These are phyloP conservation scores for Sicyos baderoa DNA, from an alignment of 306 rosid genomes.

Conservation along the genomic window DNA sequence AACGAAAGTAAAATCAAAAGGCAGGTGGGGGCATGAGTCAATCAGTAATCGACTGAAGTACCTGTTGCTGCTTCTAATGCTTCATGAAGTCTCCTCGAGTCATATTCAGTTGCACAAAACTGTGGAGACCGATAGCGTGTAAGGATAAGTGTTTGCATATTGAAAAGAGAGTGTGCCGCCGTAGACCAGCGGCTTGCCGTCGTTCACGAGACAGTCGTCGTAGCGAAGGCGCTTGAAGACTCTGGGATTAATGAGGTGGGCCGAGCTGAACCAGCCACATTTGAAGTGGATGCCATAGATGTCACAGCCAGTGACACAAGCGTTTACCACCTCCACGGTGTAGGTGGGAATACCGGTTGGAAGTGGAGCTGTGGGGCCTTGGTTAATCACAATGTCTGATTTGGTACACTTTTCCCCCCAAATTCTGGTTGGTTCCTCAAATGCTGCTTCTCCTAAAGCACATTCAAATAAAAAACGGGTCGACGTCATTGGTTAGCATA, in stretches of 20 bases:
- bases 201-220: slow-evolving; percentile 75
- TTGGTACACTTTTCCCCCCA: slow-evolving; percentile 68
- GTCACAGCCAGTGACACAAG: slow-evolving; percentile 61
- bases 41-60: slow-evolving; percentile 10
- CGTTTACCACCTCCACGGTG: slow-evolving; percentile 68
- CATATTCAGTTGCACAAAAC: slow-evolving; percentile 31
- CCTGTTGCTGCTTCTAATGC: slow-evolving; percentile 15
- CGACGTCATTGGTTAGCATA: neutral
- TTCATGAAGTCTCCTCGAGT: neutral
- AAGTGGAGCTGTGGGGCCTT: slow-evolving; percentile 68
- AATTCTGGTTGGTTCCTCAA: slow-evolving; percentile 51
- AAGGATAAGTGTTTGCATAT: slow-evolving; percentile 70
- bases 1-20: no score
- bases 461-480: slow-evolving; percentile 13
- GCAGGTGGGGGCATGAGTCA: neutral
- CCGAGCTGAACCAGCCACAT: slow-evolving; percentile 97
- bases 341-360: slow-evolving; percentile 78
- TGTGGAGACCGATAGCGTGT: slow-evolving; percentile 55
- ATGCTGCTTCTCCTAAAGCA: slow-evolving; percentile 23
- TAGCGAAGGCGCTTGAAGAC: slow-evolving; percentile 70
- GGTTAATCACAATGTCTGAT: slow-evolving; percentile 56
- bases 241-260: slow-evolving; percentile 62
- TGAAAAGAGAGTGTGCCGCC: slow-evolving; percentile 61
- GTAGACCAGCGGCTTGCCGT: slow-evolving; percentile 49
- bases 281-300: slow-evolving; percentile 54